Percentiles rank a stretch among this genome's conserved stretches.
Evolutionary conservation across 176 grass and related monocot species (phyloP).

Genomic region (Alopecurus myosuroides): DNA sequence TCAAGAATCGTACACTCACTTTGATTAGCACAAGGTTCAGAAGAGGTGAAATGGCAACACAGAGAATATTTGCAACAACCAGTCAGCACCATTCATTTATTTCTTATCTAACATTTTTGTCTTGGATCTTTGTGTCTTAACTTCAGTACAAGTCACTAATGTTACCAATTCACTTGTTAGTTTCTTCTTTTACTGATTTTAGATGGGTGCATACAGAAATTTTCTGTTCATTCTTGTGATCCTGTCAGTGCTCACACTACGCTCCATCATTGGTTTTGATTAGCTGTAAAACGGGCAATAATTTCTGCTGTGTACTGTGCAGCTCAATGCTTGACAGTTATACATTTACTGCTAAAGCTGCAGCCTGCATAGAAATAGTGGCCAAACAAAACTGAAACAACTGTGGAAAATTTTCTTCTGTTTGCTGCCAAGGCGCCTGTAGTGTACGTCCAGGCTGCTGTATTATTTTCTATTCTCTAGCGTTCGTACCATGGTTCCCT

Average conservation of each 20-base stretch:
- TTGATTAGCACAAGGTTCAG: conserved; percentile 11
- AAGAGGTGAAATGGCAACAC: not conserved
- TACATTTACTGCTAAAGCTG: not conserved
- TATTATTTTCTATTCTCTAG: not conserved
- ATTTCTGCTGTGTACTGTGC: not conserved
- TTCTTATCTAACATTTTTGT: not conserved
- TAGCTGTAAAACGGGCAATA: not conserved
- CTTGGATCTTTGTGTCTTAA: not conserved
- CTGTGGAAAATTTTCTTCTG: not conserved
- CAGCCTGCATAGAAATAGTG: not conserved
- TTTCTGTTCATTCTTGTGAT: not conserved
- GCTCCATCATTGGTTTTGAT: not conserved
- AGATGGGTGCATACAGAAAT: not conserved
- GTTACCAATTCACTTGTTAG: not conserved
- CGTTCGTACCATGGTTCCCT: not conserved
- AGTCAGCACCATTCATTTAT: not conserved
- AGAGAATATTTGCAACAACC: conserved; percentile 19
- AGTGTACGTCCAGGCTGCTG: not conserved
- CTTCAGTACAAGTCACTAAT: not conserved
- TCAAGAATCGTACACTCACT: not conserved
- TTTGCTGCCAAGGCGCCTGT: not conserved
- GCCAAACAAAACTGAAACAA: not conserved
- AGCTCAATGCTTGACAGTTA: not conserved
- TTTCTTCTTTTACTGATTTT: not conserved
- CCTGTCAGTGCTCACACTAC: not conserved